phyloP scores from a whole-genome alignment of 1,284 basidiomycete species.

The Cerioporus squamosus region DNA sequence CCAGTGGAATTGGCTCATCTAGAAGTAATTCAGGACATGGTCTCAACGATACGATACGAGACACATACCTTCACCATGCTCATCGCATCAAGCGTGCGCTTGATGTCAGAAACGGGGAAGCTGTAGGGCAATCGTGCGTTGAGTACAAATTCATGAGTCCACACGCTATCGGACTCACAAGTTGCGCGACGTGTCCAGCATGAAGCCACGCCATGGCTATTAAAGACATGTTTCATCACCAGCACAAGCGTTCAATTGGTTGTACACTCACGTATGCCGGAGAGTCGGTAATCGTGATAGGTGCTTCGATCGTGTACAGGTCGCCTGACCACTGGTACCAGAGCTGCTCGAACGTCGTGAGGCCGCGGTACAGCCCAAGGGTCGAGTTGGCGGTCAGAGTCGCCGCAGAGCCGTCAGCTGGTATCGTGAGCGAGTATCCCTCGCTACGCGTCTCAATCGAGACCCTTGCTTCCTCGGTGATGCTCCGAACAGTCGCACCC shows the following conservation, averaged over 20 bases:
- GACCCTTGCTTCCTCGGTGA: slow-evolving; percentile 56
- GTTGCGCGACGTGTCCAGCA: slow-evolving; percentile 79
- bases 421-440: slow-evolving; percentile 66
- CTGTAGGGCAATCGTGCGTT: slow-evolving; percentile 27
- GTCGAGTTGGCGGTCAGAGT: slow-evolving; percentile 70
- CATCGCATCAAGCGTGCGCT: slow-evolving; percentile 83
- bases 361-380: slow-evolving; percentile 78
- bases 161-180: slow-evolving; percentile 32
- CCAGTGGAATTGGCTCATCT: slow-evolving; percentile 79
- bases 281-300: slow-evolving; percentile 59
- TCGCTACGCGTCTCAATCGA: slow-evolving; percentile 62
- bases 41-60: too few relatives aligned
- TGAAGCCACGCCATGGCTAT: slow-evolving; percentile 78
- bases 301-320: slow-evolving; percentile 64
- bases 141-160: background rate
- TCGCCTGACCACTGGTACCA: slow-evolving; percentile 58
- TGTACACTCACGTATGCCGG: slow-evolving; percentile 60
- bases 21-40: slow-evolving; percentile 18
- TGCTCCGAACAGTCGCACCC: slow-evolving; percentile 37
- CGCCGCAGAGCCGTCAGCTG: slow-evolving; percentile 60
- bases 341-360: slow-evolving; percentile 85
- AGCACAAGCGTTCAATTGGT: background rate
- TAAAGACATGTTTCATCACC: background rate
- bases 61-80: slow-evolving; percentile 75
- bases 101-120: slow-evolving; percentile 68